A percentile compares a stretch with the other conserved stretches of the same genome.
phyloP scores from a whole-genome alignment of 2,329 filamentous ascomycete species.

The Fusarium foetens region DNA sequence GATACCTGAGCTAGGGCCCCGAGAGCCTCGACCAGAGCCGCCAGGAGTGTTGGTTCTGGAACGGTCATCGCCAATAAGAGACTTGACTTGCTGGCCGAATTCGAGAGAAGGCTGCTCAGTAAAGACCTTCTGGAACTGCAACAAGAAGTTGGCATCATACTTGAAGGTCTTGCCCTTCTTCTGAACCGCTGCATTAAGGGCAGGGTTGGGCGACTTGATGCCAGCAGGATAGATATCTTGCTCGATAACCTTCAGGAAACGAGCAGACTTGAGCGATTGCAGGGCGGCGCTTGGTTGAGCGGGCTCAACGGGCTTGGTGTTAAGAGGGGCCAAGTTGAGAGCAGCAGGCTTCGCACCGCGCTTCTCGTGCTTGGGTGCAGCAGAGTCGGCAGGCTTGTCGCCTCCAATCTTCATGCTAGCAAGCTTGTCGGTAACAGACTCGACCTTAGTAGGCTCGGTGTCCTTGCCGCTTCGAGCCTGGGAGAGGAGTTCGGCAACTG shows the following conservation, averaged over 20 bases:
- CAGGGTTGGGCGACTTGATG: conserved; percentile 89
- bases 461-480: conserved; percentile 55
- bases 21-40: conserved; percentile 26
- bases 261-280: conserved; percentile 90
- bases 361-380: conserved; percentile 68
- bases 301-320: conserved; percentile 86
- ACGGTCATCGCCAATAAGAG: conserved; percentile 79
- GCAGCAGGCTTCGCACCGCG: conserved; percentile 79
- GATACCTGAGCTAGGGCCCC: conserved; percentile 10
- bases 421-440: conserved; percentile 60
- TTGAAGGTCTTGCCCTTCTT: conserved; percentile 88
- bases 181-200: conserved; percentile 81
- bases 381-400: conserved; percentile 60
- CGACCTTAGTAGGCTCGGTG: conserved; percentile 50
- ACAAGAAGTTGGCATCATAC: conserved; percentile 93
- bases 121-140: conserved; percentile 96
- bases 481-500: conserved; percentile 63
- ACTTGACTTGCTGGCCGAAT: conserved; percentile 91
- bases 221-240: conserved; percentile 84
- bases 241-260: conserved; percentile 83
- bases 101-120: conserved; percentile 95
- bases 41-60: conserved; percentile 49
- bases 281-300: conserved; percentile 93
- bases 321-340: conserved; percentile 85
- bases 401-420: conserved; percentile 62